Evolutionary conservation across 176 grass and related monocot species (phyloP), one percentile per base, ranked within the genome.

Genomic region (Coix lacrymajobi): DNA sequence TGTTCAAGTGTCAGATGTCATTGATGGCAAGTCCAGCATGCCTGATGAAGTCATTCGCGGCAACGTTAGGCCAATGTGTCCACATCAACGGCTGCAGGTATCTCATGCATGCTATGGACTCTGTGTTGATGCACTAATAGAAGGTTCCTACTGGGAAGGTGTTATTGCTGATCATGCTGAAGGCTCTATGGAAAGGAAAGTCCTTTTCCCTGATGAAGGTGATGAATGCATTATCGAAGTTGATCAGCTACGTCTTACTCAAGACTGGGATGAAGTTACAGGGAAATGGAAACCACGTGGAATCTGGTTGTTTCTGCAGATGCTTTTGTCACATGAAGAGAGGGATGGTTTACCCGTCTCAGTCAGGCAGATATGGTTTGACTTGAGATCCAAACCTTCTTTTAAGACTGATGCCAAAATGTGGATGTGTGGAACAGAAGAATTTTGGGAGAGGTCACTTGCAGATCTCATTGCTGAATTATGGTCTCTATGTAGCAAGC

Each of bases 61-160:
- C 38, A 82, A 78, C 16, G 8, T 90, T 41, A 77, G 79, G 76
- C 73, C 80, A 0, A 48, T 88, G 66, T 29, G 61, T 88, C 80
- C 66, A 80, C 83, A 78, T 77, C 62, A 72, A 37, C 63, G 78
- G 22, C 15, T 94, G 28, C 41, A 73, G 51, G 60, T 67, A 71
- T 78, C 40, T 15, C 72, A 92, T 85, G 79, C 86, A 69, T 62
- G 9, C 13, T 94, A 88, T 73, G 94, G 83, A 72, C 83, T 88
- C 17, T 94, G 94, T 73, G 87, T 97, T 15, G 87, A 97, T 86
- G 89, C 80, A 22, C 60, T 81, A 3, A 20, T 84, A 33, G 69
- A 92, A 78, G 84, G 87, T 71, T 90, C 89, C 74, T 91, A 90
- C 49, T 97, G 85, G 89, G 94, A 97, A 90, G 94, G 94, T 79